These are phyloP conservation scores for Pichia ethanolica DNA, from an alignment of 805 yeast genomes.

Conservation along the genomic window DNA sequence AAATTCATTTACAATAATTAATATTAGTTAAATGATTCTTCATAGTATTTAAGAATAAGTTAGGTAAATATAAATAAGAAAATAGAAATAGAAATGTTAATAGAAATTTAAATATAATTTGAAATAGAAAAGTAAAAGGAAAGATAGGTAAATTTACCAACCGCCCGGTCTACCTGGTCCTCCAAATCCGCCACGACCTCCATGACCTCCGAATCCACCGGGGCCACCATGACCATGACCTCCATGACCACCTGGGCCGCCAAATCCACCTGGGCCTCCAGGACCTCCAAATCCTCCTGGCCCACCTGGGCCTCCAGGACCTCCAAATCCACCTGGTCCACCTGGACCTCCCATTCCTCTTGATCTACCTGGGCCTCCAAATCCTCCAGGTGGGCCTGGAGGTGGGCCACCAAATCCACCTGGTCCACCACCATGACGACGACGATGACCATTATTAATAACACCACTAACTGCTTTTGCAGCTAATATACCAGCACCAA, in stretches of 20 bases:
- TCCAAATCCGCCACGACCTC: not conserved
- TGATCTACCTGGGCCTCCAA: not conserved
- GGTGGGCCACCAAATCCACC: not conserved
- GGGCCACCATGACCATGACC: too few species aligned
- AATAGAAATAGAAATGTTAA: too few species aligned
- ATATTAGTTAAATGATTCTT: too few species aligned
- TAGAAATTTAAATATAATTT: too few species aligned
- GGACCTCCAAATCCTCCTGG: too few species aligned
- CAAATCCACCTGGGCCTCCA: too few species aligned
- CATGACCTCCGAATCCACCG: not conserved
- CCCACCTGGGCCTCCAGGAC: not conserved
- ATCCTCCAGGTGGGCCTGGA: not conserved
- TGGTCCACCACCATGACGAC: not conserved
- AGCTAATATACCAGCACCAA: slow-evolving; percentile 5
- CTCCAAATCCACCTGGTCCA: not conserved
- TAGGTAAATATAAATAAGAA: too few species aligned
- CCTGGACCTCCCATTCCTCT: not conserved
- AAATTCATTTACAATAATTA: too few species aligned
- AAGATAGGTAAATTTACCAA: too few species aligned
- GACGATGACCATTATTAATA: not conserved
- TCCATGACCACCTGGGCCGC: too few species aligned
- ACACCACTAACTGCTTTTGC: slow-evolving; percentile 1
- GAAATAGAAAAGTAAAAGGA: too few species aligned
- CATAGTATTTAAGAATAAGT: too few species aligned
- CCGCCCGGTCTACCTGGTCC: not conserved